These are phyloP conservation scores for Yamagishiella unicocca DNA, from an alignment of 139 green algal species.

Conservation along the genomic window DNA sequence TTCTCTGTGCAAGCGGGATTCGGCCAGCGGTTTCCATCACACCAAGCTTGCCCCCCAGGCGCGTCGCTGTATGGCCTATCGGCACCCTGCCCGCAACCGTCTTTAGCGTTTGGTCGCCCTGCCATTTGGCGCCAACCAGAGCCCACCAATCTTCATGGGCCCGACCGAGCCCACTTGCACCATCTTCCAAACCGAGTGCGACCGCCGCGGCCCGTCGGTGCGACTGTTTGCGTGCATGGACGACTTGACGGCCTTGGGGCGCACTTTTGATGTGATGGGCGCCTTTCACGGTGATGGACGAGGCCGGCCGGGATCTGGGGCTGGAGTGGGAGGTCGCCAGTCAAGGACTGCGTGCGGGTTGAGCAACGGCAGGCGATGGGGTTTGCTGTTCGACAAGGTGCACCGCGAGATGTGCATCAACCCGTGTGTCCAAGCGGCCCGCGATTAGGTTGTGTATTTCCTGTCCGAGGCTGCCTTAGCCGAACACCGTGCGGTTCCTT, in stretches of 20 bases:
- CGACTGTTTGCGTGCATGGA: neutral
- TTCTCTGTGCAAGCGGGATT: slow-evolving; percentile 5
- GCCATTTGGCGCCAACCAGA: slow-evolving; percentile 26
- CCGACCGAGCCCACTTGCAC: neutral
- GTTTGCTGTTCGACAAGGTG: neutral
- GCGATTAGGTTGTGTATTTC: too few species aligned
- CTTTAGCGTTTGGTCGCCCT: slow-evolving; percentile 13
- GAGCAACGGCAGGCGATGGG: neutral
- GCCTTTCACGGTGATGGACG: neutral
- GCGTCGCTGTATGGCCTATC: slow-evolving; percentile 24
- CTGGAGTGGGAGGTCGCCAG: neutral
- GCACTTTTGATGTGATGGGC: neutral
- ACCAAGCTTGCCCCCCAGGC: neutral
- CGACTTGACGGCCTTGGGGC: neutral
- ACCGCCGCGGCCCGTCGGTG: neutral
- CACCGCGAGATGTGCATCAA: neutral
- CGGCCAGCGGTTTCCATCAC: slow-evolving; percentile 24
- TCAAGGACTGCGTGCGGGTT: neutral
- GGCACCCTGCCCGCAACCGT: neutral
- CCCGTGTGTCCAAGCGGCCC: too few species aligned
- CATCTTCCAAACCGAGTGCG: slow-evolving; percentile 24
- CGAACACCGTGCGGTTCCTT: too few species aligned
- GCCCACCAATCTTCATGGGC: slow-evolving; percentile 12
- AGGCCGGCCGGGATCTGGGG: neutral
- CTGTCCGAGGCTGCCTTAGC: too few species aligned